Percentiles rank a stretch among this genome's conserved stretches.
Conservation (phyloP, 1,284 basidiomycete genomes). For the Phellopilus nigrolimitatus region DNA sequence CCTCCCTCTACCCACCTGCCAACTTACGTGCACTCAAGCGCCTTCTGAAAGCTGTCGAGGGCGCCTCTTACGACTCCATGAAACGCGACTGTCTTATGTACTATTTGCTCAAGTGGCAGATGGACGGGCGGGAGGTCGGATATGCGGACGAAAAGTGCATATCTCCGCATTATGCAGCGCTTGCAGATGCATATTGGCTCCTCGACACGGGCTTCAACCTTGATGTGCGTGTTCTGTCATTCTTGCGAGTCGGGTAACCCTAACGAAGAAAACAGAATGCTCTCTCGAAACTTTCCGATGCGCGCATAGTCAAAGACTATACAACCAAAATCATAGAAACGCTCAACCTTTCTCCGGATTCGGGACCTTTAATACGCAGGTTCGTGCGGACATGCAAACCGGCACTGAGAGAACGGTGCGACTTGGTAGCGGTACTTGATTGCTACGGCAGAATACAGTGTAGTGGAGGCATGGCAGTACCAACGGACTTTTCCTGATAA, state of each 20-base stretch:
- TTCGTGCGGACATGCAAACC: conserved; percentile 71
- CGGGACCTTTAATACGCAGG: conserved; percentile 52
- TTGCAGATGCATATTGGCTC: conserved; percentile 77
- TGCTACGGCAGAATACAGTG: conserved; percentile 57
- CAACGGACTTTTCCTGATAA: conserved; percentile 61
- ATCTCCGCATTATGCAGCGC: conserved; percentile 63
- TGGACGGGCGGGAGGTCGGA: conserved; percentile 53
- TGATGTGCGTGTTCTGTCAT: conserved; percentile 34
- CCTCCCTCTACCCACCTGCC: conserved; percentile 62
- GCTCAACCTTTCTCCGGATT: conserved; percentile 48
- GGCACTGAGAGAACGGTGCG: conserved; percentile 55
- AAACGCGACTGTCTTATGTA: conserved; percentile 77
- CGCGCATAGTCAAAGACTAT: conserved; percentile 68
- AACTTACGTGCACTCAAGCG: conserved; percentile 45
- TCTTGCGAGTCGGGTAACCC: background rate
- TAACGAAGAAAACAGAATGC: conserved; percentile 43
- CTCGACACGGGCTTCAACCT: conserved; percentile 64
- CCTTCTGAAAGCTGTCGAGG: conserved; percentile 56
- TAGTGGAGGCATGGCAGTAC: conserved; percentile 69
- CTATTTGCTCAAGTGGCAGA: conserved; percentile 70
- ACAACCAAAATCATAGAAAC: conserved; percentile 70
- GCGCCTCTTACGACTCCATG: conserved; percentile 60
- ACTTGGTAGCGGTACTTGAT: conserved; percentile 62
- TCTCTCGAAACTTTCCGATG: conserved; percentile 64
- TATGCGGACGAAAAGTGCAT: conserved; percentile 56